Base-by-base conservation (phyloP, 2,329 filamentous ascomycete species). In the Neonectria punicea region DNA sequence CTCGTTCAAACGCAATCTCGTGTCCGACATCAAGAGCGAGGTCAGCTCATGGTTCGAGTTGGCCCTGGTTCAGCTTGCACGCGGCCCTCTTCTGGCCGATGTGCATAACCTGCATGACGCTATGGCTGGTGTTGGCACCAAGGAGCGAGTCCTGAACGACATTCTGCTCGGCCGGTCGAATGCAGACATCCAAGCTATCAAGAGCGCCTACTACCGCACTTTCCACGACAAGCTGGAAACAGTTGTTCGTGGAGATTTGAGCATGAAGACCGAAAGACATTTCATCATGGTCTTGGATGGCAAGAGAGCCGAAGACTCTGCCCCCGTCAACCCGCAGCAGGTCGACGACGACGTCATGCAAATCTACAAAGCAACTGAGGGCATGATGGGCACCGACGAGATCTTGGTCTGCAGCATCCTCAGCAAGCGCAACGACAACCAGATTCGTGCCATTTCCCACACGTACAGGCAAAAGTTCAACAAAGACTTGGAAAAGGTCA, bases 131-230 rank as follows among this genome's bases (percentile, higher is more conserved):
- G 77, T 89, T 1, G 96, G 96, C 8, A 98, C 95, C 1, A 97
- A 97, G 73, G 95, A 98, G 76, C 83, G 84, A 59, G 84, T 96
- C 1, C 84, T 99, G 54, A 96, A 97, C 77, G 95, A 98, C 72
- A 86, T 97, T 6, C 85, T 98, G 2, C 87, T 98, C 4, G 86
- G 90, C 9, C 88, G 95, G 39, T 92, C 90, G 39, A 98, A 98
- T 74, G 93, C 94, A 36, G 95, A 98, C 73, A 84, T 99, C 43
- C 86, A 88, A 58, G 93, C 93, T 43, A 98, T 99, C 84, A 97
- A 97, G 81, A 80, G 84, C 51, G 87, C 89, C 18, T 98, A 97
- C 77, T 86, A 90, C 49, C 86, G 86, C 16, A 88, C 86, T 1
- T 94, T 90, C 82, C 83, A 84, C 41, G 86, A 86, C 20, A 84